A percentile compares a stretch with the other conserved stretches of the same genome.
Evolutionary conservation across 768 basidiomycete genomes (phyloP).

Genomic region (Royoungia palumana): DNA sequence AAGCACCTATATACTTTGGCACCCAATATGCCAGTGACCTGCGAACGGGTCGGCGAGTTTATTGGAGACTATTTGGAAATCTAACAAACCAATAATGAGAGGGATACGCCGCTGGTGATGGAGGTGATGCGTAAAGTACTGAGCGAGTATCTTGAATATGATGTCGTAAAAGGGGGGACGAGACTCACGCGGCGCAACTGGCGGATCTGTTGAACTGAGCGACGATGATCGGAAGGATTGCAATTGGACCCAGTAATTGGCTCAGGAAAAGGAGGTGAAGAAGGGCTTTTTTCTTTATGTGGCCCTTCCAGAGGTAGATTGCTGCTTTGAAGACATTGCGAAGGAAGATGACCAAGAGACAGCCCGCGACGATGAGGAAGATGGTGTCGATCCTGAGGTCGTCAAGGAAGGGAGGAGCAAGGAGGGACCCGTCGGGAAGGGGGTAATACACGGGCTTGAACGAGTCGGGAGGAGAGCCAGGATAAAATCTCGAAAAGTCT

Average conservation of each 20-base stretch:
- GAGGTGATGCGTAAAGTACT: slow-evolving; percentile 41
- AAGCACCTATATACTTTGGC: slow-evolving; percentile 66
- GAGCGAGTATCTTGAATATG: background rate
- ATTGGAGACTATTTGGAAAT: too few species aligned
- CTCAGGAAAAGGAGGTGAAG: slow-evolving; percentile 55
- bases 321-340: slow-evolving; percentile 50
- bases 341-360: slow-evolving; percentile 48
- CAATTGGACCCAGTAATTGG: slow-evolving; percentile 49
- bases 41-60: background rate
- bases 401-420: slow-evolving; percentile 44
- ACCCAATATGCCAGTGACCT: slow-evolving; percentile 64
- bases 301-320: slow-evolving; percentile 51
- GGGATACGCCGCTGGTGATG: slow-evolving; percentile 34
- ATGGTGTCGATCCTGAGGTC: slow-evolving; percentile 42
- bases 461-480: slow-evolving; percentile 35
- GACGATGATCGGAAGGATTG: slow-evolving; percentile 42
- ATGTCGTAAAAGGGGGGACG: background rate
- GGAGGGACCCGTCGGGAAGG: slow-evolving; percentile 56
- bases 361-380: slow-evolving; percentile 46
- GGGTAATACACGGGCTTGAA: slow-evolving; percentile 49
- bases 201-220: slow-evolving; percentile 42
- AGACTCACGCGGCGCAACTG: slow-evolving; percentile 48
- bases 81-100: slow-evolving; percentile 39
- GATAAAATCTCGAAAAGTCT: slow-evolving; percentile 45
- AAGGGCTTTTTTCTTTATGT: slow-evolving; percentile 55